Base-by-base conservation (phyloP, 768 basidiomycete genomes). In the Gloeopeniophorella convolvens region DNA sequence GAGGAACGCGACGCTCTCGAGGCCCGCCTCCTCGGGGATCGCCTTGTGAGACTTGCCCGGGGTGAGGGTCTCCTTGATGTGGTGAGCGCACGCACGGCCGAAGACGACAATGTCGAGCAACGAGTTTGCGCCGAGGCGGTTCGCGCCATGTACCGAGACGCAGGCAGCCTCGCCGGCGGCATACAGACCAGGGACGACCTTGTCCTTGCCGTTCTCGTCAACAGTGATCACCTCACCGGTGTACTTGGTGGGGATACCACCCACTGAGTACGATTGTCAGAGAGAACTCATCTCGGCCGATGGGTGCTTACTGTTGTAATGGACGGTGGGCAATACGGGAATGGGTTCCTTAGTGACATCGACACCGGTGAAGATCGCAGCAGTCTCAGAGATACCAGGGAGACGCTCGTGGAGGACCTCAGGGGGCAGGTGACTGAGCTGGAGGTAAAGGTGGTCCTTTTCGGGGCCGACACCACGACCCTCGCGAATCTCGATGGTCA, bases 291-390 rank as follows among this genome's bases (percentile, higher is more conserved):
- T 13, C 13, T 16, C 8, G 21, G 10, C 13, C 4, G 18, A 2
- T 31, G 24, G 35, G 16, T 11, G 74, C 90, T 71, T 68, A 95
- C 92, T 93, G 69, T 98, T 97, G 72, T 97, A 97, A 70, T 98
- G 95, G 28, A 96, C 96, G 33, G 96, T 99, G 26, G 96, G 96
- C 56, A 99, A 71, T 23, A 99, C 96, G 31, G 96, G 96, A 62
- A 99, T 99, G 30, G 96, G 96, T 67, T 98, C 95, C 75, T 99
- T 98, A 56, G 96, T 98, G 50, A 99, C 96, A 68, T 99, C 96
- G 54, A 98, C 96, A 66, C 96, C 96, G 59, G 90, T 80, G 73
- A 99, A 99, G 66, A 99, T 98, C 49, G 96, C 88, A 18, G 96
- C 96, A 8, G 96, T 99, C 75, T 99, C 96, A 41, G 96, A 98